Percentiles rank a stretch among this genome's conserved stretches.
phyloP scores from a whole-genome alignment of 1,139 yeast species.

The Diutina ranongensis region DNA sequence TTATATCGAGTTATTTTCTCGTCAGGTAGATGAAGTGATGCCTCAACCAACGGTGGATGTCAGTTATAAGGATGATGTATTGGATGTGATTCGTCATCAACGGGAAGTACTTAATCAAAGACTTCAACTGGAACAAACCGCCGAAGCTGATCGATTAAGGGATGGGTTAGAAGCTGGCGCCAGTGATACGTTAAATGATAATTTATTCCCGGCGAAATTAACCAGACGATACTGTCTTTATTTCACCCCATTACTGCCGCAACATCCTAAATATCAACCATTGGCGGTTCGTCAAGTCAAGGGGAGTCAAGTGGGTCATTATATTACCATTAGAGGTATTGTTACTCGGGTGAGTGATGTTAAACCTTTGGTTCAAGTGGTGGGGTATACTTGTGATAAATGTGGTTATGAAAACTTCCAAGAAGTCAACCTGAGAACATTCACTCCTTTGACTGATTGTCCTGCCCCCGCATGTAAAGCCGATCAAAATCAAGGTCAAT shows the following conservation, averaged over 20 bases:
- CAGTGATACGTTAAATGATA: slow-evolving; percentile 14
- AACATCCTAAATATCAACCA: slow-evolving; percentile 35
- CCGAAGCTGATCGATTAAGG: slow-evolving; percentile 33
- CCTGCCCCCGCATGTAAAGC: slow-evolving; percentile 68
- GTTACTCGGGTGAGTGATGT: slow-evolving; percentile 95
- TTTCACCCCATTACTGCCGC: slow-evolving; percentile 56
- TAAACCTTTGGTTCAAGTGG: slow-evolving; percentile 82
- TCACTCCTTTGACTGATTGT: slow-evolving; percentile 80
- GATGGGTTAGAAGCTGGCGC: slow-evolving; percentile 15
- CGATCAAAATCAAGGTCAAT: slow-evolving; percentile 78
- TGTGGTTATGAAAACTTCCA: slow-evolving; percentile 97
- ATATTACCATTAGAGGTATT: slow-evolving; percentile 87
- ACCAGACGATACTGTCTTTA: slow-evolving; percentile 81
- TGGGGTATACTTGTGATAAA: slow-evolving; percentile 94
- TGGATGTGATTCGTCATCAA: slow-evolving; percentile 88
- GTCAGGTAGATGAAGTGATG: slow-evolving; percentile 67
- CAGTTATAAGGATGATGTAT: slow-evolving; percentile 75
- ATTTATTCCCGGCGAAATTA: slow-evolving; percentile 72
- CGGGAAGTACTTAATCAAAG: slow-evolving; percentile 74
- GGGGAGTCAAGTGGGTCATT: slow-evolving; percentile 74
- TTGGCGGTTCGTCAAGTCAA: slow-evolving; percentile 77
- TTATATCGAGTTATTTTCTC: slow-evolving; percentile 66
- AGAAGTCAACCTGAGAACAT: slow-evolving; percentile 77
- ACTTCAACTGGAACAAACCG: slow-evolving; percentile 53
- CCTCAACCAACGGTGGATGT: slow-evolving; percentile 75